Conservation (phyloP, 441 rosid species). For the Brassica hybrid region DNA sequence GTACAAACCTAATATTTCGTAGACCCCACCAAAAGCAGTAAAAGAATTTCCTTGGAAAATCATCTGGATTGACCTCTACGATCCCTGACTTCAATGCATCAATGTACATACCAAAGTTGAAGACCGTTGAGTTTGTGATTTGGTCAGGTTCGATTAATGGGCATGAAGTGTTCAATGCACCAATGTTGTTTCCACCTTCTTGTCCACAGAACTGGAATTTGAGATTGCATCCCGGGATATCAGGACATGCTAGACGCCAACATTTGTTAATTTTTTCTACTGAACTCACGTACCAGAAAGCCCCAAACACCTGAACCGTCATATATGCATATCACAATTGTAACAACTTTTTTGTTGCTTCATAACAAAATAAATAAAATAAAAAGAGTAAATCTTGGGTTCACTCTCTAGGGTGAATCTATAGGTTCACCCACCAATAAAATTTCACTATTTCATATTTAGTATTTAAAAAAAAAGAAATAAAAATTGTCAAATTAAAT, state of each 20-base stretch:
- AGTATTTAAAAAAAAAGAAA: too few species aligned
- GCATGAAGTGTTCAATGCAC: slow-evolving; percentile 12
- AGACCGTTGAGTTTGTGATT: slow-evolving; percentile 48
- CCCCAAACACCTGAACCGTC: slow-evolving; percentile 64
- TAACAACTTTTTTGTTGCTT: background rate
- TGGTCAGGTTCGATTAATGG: slow-evolving; percentile 47
- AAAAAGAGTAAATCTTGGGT: too few species aligned
- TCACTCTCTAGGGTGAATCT: too few species aligned
- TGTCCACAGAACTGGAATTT: slow-evolving; percentile 48
- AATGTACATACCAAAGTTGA: slow-evolving; percentile 26
- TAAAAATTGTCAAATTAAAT: too few species aligned
- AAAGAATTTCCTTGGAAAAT: background rate
- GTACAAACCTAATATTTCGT: background rate
- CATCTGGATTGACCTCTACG: slow-evolving; percentile 40
- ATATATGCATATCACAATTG: background rate
- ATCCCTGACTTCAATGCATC: slow-evolving; percentile 66
- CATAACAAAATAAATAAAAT: background rate
- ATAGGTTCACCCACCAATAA: too few species aligned
- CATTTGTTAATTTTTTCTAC: slow-evolving; percentile 64
- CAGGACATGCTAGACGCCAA: slow-evolving; percentile 64
- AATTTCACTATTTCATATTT: too few species aligned
- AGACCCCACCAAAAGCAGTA: background rate
- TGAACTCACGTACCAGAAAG: slow-evolving; percentile 77
- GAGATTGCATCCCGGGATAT: slow-evolving; percentile 29
- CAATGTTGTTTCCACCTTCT: background rate